Percentiles rank a stretch among this genome's conserved stretches.
These are phyloP conservation scores for Polysphondylium violaceum DNA, from an alignment of 78 protist genomes.

Conservation along the genomic window DNA sequence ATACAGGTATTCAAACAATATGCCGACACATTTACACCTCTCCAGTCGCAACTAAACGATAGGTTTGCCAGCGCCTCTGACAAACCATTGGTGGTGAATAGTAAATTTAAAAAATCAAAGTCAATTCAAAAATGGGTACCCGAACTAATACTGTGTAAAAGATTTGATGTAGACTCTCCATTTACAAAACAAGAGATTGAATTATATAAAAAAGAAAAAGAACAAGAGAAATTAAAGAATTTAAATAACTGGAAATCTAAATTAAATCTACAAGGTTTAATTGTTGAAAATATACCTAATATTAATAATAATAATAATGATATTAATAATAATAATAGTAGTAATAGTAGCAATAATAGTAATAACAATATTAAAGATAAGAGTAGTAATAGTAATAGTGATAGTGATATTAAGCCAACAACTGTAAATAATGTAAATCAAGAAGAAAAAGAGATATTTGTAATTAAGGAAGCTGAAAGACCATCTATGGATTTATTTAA, in stretches of 20 bases:
- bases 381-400: background rate
- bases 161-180: conserved; percentile 40
- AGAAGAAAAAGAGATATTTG: conserved; percentile 5
- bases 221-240: conserved; percentile 1
- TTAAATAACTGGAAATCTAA: conserved; percentile 49
- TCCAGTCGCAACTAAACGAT: conserved; percentile 25
- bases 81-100: background rate
- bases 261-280: conserved; percentile 14
- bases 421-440: background rate
- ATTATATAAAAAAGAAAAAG: background rate
- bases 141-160: conserved; percentile 21
- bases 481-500: conserved; percentile 77
- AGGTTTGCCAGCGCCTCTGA: conserved; percentile 18
- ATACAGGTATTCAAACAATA: conserved; percentile 2
- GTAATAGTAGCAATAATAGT: too few relatives aligned
- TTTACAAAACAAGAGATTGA: conserved; percentile 23
- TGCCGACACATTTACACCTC: conserved; percentile 27
- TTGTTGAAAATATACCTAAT: background rate
- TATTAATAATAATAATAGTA: background rate
- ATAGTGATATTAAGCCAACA: background rate
- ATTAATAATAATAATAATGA: background rate
- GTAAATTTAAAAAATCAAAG: conserved; percentile 1
- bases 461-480: conserved; percentile 41
- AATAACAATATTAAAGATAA: background rate
- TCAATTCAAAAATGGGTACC: conserved; percentile 39